Conservation (phyloP, 257 asterid species). For the Solanum sitiens region DNA sequence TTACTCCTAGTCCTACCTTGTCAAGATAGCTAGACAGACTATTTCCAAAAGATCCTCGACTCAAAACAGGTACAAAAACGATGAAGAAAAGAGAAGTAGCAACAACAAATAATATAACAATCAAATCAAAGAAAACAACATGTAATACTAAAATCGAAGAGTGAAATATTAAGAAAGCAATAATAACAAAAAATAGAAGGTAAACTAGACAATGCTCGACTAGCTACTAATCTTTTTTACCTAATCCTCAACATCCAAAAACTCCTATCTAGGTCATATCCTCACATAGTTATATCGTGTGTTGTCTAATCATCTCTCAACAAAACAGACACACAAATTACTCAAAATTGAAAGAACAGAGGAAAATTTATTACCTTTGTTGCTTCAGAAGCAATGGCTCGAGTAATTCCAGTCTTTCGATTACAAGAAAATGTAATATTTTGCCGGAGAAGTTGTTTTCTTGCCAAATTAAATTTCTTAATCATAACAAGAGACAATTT, state of each 20-base stretch:
- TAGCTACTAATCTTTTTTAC: not conserved
- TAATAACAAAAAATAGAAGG: not conserved
- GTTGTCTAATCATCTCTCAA: not conserved
- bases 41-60: not conserved
- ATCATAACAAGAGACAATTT: not conserved
- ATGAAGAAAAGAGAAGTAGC: not conserved
- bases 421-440: not conserved
- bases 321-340: not conserved
- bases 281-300: not conserved
- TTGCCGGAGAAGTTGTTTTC: not conserved
- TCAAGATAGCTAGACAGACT: not conserved
- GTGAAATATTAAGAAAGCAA: not conserved
- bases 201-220: not conserved
- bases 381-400: constrained; percentile 1
- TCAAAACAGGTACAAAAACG: not conserved
- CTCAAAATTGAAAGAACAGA: not conserved
- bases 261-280: not conserved
- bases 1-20: not conserved
- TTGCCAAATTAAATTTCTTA: not conserved
- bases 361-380: not conserved
- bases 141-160: not conserved
- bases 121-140: not conserved
- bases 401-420: not conserved
- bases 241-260: not conserved
- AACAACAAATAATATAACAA: not conserved